Evolutionary conservation across 257 asterid species (phyloP).

Genomic region (Avicennia marina): DNA sequence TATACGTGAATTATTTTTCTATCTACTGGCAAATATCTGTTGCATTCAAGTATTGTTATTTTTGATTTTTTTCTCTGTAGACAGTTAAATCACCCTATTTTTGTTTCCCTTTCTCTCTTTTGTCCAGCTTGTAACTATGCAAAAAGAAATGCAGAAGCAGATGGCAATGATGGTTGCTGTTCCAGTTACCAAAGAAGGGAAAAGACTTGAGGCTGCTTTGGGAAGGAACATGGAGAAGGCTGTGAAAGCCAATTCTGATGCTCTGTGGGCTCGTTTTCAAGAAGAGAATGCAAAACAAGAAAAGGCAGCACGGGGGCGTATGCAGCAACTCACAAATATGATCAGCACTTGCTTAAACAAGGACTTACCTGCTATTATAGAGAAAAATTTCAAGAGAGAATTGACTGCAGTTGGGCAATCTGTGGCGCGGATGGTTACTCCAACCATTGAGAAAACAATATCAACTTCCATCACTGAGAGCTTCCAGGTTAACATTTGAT

Average conservation of each 20-base stretch:
- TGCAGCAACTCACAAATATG: slow-evolving; percentile 55
- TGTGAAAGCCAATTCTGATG: slow-evolving; percentile 75
- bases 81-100: not conserved
- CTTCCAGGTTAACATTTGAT: slow-evolving; percentile 73
- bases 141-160: slow-evolving; percentile 74
- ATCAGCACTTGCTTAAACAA: slow-evolving; percentile 67
- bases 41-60: too few relatives aligned
- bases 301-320: slow-evolving; percentile 62
- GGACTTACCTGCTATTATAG: slow-evolving; percentile 71
- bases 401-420: slow-evolving; percentile 67
- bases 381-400: slow-evolving; percentile 79
- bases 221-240: slow-evolving; percentile 78
- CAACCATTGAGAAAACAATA: slow-evolving; percentile 71
- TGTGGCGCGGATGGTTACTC: slow-evolving; percentile 64
- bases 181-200: slow-evolving; percentile 80
- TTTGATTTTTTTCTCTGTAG: not conserved
- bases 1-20: too few relatives aligned
- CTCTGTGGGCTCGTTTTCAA: slow-evolving; percentile 82
- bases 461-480: slow-evolving; percentile 61
- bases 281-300: slow-evolving; percentile 88
- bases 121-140: slow-evolving; percentile 58
- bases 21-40: too few relatives aligned
- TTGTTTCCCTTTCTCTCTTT: not conserved
- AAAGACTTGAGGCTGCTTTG: slow-evolving; percentile 72
- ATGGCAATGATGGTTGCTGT: slow-evolving; percentile 54